Base-by-base conservation (phyloP, 345 rosid species). In the Luvunga scandens region DNA sequence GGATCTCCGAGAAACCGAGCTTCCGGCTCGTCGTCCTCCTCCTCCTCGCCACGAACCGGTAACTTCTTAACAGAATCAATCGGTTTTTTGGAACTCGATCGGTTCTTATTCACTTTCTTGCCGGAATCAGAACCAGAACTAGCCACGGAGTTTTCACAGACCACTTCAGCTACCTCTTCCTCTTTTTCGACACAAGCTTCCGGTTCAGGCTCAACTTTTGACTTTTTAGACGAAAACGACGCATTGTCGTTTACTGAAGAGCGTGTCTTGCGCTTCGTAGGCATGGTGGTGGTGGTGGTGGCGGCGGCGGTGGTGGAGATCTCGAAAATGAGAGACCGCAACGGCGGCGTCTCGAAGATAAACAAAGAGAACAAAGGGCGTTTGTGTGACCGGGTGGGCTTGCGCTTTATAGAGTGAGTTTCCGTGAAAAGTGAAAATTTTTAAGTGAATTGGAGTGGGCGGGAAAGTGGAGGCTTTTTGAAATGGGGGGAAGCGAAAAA, bases 1-100 rank as follows among this genome's bases (percentile, higher is more conserved):
- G 88, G 79, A 16, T 79, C 83, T 0, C 90, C 90, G 0, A 87
- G 1, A 50, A 91, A 84, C 76, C 78, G 76, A 22, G 82, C 79
- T 4, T 79, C 82, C 22, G 75, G 4, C 12, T 60, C 78, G 0
- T 64, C 69, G 1, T 1, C 77, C 0, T 76, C 89, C 0, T 73
- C 82, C 0, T 42, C 21, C 7, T 42, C 72, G 6, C 33, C 67
- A n/a, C 60, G 61, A 75, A 48, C 62, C 74, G 27, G 27, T 34
- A 33, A 34, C 77, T 71, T 75, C 62, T 18, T 61, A 12, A 22
- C 61, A 25, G 76, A 38, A 36, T 30, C 60, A 7, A 60, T 55
- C n/a, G 34, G 16, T 7, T 30, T 67, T 18, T 16, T 36, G 48
- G 75, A 57, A 9, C 31, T 25, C 61, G 25, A 7, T 55, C 6